Conservation (phyloP, 2,329 filamentous ascomycete genomes). For the Paracamarosporium sp. region DNA sequence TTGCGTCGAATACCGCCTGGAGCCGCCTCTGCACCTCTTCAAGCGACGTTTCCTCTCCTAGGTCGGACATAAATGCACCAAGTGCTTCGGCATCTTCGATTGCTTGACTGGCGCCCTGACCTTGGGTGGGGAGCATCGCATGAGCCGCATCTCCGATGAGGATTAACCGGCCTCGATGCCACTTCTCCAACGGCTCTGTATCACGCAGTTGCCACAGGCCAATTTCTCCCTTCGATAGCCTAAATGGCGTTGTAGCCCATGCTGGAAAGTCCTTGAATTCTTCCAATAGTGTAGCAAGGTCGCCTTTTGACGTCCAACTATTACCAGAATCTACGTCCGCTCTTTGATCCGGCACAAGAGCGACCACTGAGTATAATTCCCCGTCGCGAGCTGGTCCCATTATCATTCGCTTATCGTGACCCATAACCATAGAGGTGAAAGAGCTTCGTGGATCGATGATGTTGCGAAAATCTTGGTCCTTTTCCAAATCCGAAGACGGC, state of each 20-base stretch:
- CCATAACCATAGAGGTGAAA: constrained; percentile 56
- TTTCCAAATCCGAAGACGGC: constrained; percentile 25
- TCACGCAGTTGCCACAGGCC: constrained; percentile 57
- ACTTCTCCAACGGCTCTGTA: constrained; percentile 45
- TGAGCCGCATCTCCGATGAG: neutral
- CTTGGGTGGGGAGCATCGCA: neutral
- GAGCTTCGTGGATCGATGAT: constrained; percentile 48
- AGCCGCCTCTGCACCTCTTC: constrained; percentile 26
- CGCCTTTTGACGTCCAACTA: constrained; percentile 51
- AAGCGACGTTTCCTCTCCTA: constrained; percentile 13
- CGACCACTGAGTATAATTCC: constrained; percentile 52
- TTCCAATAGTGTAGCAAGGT: constrained; percentile 46
- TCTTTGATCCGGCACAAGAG: constrained; percentile 53
- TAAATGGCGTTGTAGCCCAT: constrained; percentile 48
- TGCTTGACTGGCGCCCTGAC: neutral
- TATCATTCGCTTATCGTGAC: constrained; percentile 50
- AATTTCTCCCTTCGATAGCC: constrained; percentile 36
- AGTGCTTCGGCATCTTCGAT: constrained; percentile 51
- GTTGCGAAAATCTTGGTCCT: constrained; percentile 25
- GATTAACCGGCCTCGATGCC: neutral
- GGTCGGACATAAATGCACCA: constrained; percentile 21
- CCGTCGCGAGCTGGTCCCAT: constrained; percentile 55
- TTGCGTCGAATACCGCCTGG: constrained; percentile 15
- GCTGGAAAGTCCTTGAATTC: constrained; percentile 51
- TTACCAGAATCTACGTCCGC: constrained; percentile 49